phyloP scores from a whole-genome alignment of 2,329 filamentous ascomycete species.

The Aspergillus ibericus region DNA sequence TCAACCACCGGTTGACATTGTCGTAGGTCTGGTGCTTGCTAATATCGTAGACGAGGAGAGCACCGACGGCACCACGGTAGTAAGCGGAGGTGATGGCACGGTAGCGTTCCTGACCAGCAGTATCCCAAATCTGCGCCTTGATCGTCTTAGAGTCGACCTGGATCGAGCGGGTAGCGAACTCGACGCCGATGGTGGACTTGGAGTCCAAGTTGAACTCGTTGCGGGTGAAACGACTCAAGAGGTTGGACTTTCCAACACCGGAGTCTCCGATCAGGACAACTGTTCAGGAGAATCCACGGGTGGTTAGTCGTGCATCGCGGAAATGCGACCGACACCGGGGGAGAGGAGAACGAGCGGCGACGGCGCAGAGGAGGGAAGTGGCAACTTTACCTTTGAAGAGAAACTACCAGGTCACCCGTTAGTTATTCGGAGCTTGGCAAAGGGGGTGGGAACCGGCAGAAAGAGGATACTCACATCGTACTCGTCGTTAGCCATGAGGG shows the following conservation, averaged over 20 bases:
- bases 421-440: conserved; percentile 6
- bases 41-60: conserved; percentile 97
- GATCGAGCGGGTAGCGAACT: conserved; percentile 97
- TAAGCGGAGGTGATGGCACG: conserved; percentile 98
- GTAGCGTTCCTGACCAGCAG: conserved; percentile 97
- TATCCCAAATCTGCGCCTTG: conserved; percentile 99
- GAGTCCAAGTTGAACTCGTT: conserved; percentile 99
- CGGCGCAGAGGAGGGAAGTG: conserved; percentile 21
- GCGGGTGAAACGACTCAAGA: conserved; percentile 97
- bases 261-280: conserved; percentile 99
- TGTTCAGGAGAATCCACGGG: conserved; percentile 40
- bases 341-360: conserved; percentile 19
- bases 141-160: conserved; percentile 99
- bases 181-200: conserved; percentile 99
- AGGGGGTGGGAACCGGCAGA: neutral
- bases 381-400: conserved; percentile 86
- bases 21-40: conserved; percentile 99
- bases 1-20: conserved; percentile 98
- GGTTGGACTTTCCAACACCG: conserved; percentile 99
- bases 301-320: conserved; percentile 19
- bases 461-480: conserved; percentile 78
- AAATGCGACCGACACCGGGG: conserved; percentile 1
- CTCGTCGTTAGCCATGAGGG: conserved; percentile 96
- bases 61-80: conserved; percentile 95
- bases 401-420: conserved; percentile 62